Conservation (phyloP, 177 flowering plant genomes). For the Vitis hybrid region DNA sequence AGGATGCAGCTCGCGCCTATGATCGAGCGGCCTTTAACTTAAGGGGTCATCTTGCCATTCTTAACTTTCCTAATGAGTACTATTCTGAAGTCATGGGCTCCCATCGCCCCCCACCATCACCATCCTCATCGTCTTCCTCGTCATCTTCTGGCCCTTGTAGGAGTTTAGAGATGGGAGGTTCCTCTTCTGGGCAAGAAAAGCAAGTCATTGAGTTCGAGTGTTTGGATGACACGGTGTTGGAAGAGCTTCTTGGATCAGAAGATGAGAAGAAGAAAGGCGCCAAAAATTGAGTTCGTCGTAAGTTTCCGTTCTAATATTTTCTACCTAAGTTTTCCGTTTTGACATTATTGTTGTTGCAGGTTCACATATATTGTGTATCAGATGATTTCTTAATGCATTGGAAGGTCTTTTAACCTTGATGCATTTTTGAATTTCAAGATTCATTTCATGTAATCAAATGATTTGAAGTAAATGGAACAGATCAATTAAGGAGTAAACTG, state of each 20-base stretch:
- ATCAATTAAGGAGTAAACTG: too few relatives aligned
- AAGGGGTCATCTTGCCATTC: slow-evolving; percentile 45
- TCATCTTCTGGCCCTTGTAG: slow-evolving; percentile 1
- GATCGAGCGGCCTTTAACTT: slow-evolving; percentile 45
- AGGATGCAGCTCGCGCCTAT: slow-evolving; percentile 57
- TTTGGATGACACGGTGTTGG: slow-evolving; percentile 46
- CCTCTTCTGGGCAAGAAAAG: slow-evolving; percentile 17
- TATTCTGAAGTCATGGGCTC: slow-evolving; percentile 17
- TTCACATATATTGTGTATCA: too few relatives aligned
- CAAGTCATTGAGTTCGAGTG: slow-evolving; percentile 47
- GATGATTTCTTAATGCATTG: too few relatives aligned
- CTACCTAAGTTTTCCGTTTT: not conserved
- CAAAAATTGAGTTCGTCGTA: not conserved
- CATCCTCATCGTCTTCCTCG: not conserved
- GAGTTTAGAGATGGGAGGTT: slow-evolving; percentile 15
- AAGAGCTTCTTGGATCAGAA: slow-evolving; percentile 44
- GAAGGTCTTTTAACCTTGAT: too few relatives aligned
- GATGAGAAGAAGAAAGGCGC: slow-evolving; percentile 26
- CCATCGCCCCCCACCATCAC: slow-evolving; percentile 8
- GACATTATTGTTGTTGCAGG: too few relatives aligned
- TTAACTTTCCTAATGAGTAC: slow-evolving; percentile 54
- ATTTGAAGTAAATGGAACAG: too few relatives aligned
- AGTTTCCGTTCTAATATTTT: not conserved
- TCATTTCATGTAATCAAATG: too few relatives aligned
- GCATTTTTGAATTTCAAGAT: too few relatives aligned